Conservation (phyloP, 345 rosid species). For the Carallia brachiata region DNA sequence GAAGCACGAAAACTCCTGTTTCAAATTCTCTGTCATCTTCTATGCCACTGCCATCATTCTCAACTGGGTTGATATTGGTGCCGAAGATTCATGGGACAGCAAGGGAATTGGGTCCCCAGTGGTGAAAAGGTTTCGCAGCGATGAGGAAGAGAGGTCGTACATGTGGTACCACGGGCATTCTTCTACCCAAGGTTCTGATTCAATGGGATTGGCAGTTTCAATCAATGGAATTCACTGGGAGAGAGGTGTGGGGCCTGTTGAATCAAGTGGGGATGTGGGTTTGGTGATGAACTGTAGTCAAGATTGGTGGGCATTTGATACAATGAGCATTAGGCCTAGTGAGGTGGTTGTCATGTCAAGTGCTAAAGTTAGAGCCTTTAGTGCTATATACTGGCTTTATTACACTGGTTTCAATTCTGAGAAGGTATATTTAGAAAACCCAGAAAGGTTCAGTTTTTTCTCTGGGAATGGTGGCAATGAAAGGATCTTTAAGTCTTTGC, state of each 20-base stretch:
- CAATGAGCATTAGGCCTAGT: conserved; percentile 56
- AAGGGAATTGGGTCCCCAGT: conserved; percentile 79
- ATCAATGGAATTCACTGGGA: conserved; percentile 86
- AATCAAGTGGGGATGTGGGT: conserved; percentile 65
- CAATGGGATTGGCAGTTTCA: conserved; percentile 70
- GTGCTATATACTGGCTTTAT: conserved; percentile 80
- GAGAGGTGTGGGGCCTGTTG: conserved; percentile 38
- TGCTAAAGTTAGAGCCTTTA: conserved; percentile 47
- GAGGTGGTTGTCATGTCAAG: conserved; percentile 81
- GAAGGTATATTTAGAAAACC: conserved; percentile 45
- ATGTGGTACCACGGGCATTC: conserved; percentile 87
- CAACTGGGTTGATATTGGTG: conserved; percentile 58
- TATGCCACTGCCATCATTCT: conserved; percentile 2
- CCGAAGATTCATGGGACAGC: conserved; percentile 58
- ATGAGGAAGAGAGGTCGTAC: conserved; percentile 83
- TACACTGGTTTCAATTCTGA: conserved; percentile 63
- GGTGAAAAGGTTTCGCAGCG: conserved; percentile 73
- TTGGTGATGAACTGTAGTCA: conserved; percentile 56
- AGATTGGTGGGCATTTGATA: conserved; percentile 91
- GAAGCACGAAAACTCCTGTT: conserved; percentile 9
- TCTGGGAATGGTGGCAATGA: conserved; percentile 18
- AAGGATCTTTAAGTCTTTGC: conserved; percentile 46
- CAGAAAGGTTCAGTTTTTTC: conserved; percentile 40
- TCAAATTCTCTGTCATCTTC: conserved; percentile 20
- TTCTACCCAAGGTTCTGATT: conserved; percentile 36